Conservation (phyloP, 2,329 filamentous ascomycete species). For the Fusarium concolor region DNA sequence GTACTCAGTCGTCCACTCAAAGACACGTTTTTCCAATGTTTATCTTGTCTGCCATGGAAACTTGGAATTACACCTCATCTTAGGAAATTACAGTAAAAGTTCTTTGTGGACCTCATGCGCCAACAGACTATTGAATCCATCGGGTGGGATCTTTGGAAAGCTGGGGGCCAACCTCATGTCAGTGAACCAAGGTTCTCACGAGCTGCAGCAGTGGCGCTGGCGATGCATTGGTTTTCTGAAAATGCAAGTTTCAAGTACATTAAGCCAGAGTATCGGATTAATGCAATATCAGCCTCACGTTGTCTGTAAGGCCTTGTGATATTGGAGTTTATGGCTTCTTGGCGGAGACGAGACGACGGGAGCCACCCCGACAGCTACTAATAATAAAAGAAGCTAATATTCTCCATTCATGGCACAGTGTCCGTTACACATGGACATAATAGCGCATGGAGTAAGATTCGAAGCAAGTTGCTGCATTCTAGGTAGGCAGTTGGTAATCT, state of each 20-base stretch:
- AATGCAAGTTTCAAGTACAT: constrained; percentile 20
- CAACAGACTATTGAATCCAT: constrained; percentile 35
- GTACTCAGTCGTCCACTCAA: constrained; percentile 20
- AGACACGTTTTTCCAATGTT: constrained; percentile 25
- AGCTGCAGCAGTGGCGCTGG: neutral
- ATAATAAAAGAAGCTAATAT: constrained; percentile 29
- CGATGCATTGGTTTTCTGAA: neutral
- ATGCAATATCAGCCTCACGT: constrained; percentile 17
- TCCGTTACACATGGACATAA: constrained; percentile 15
- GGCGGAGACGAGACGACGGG: constrained; percentile 8
- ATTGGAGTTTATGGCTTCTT: constrained; percentile 6
- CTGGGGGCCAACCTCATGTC: constrained; percentile 14
- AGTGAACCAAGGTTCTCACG: neutral
- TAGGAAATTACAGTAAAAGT: constrained; percentile 45
- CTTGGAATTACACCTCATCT: constrained; percentile 46
- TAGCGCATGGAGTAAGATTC: neutral
- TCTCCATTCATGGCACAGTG: constrained; percentile 36
- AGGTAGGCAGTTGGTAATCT: neutral
- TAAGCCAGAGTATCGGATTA: constrained; percentile 17
- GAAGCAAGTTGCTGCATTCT: neutral
- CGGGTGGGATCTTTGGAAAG: constrained; percentile 2
- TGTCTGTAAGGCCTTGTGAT: constrained; percentile 5
- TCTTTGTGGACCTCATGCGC: constrained; percentile 38
- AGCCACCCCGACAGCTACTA: constrained; percentile 15
- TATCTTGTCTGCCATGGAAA: constrained; percentile 28